Base-by-base conservation (phyloP, 192 early-diverging fungal species). In the Polychytrium aggregatum region DNA sequence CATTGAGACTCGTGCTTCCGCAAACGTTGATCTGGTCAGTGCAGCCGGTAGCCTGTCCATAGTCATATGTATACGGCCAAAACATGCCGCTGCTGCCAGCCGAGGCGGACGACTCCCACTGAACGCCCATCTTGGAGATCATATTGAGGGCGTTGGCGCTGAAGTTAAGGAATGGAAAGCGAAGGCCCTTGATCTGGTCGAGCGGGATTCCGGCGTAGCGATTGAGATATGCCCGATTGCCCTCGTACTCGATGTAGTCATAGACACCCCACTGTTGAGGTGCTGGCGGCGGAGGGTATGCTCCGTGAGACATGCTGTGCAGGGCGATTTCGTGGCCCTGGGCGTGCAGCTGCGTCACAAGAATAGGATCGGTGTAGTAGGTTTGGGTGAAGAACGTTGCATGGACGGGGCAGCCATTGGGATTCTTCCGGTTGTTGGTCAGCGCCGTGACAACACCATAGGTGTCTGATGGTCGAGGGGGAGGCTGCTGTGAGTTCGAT, bases 331-430 rank as follows among this genome's bases (percentile, higher is more conserved):
- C n/a, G n/a, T n/a, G n/a, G 21, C 46, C 44, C 40, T 61, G 58
- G 42, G 63, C 63, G 44, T 65, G 62, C 63, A 58, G 62, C 40
- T 49, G 39, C 11, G 46, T 40, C 13, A 52, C 36, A 4, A 52
- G 38, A 35, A 40, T 52, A 17, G 63, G 63, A 44, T 65, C 52
- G 2, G 44, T 22, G 48, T 83, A 82, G 18, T 65, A 35, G 37
- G 74, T 77, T 34, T 72, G 72, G 1, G 72, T 66, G 55, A 68
- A 84, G 61, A 63, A 84, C 18, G 81, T 78, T 8, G 71, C 67
- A 41, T 59, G 60, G 24, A 63, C 67, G 27, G 69, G 67, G 50
- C 82, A 84, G 5, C 81, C 75, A 53, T 78, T 78, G 24, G 72
- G 72, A 45, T 65, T 65, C 38, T 57, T 51, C 41, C 63, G 48